These are phyloP conservation scores for Akanthomyces dipterigenus DNA, from an alignment of 2,329 filamentous ascomycete species.

Conservation along the genomic window DNA sequence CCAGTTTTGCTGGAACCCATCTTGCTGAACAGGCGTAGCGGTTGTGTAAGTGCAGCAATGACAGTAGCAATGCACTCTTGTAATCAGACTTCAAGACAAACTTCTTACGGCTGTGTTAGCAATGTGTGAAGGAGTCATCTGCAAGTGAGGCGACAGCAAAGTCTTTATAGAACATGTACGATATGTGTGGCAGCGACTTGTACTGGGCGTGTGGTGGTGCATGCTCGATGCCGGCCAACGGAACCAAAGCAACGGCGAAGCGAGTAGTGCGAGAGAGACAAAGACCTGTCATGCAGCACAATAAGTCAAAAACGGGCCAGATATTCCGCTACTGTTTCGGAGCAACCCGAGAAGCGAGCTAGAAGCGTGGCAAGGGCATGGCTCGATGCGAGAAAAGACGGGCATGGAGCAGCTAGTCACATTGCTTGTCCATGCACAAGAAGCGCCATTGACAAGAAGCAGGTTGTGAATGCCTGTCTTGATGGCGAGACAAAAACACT, in stretches of 20 bases:
- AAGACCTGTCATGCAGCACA: slow-evolving; percentile 28
- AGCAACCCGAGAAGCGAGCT: slow-evolving; percentile 23
- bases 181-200: background rate
- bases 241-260: background rate
- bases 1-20: slow-evolving; percentile 29
- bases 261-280: slow-evolving; percentile 18
- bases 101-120: background rate
- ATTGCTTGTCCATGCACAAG: background rate
- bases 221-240: background rate
- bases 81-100: background rate
- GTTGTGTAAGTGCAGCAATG: background rate
- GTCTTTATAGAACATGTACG: background rate
- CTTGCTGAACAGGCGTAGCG: background rate
- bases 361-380: slow-evolving; percentile 4
- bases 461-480: background rate
- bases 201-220: background rate
- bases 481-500: slow-evolving; percentile 16
- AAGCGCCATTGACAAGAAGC: background rate
- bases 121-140: background rate
- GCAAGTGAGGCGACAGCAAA: background rate
- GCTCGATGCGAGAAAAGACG: slow-evolving; percentile 5
- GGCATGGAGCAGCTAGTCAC: background rate
- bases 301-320: slow-evolving; percentile 24
- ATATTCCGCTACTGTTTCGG: slow-evolving; percentile 29
- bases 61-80: background rate